Percentiles rank a stretch among this genome's conserved stretches.
Evolutionary conservation across 2,329 filamentous ascomycete genomes (phyloP).

Genomic region (Aspergillus tanneri): DNA sequence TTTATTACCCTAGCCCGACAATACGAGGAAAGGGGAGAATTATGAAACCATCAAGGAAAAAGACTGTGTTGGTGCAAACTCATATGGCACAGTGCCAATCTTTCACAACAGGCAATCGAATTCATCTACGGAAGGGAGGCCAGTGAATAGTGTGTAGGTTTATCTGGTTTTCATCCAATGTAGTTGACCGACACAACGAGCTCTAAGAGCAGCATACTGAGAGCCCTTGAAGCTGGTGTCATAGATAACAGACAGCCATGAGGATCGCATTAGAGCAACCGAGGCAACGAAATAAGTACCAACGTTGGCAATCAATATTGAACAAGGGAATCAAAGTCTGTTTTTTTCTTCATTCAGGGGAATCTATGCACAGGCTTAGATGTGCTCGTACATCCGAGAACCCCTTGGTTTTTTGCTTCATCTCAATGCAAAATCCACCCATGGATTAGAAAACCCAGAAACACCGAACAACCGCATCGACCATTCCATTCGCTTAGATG

Average conservation of each 20-base stretch:
- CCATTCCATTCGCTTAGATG: slow-evolving; percentile 66
- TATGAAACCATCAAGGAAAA: too few relatives aligned
- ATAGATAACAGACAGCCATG: too few relatives aligned
- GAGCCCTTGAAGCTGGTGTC: not conserved
- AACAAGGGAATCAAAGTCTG: slow-evolving; percentile 34
- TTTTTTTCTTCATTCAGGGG: slow-evolving; percentile 45
- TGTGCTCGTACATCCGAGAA: slow-evolving; percentile 41
- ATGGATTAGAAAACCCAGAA: slow-evolving; percentile 35
- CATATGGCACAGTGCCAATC: too few relatives aligned
- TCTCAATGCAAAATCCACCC: slow-evolving; percentile 41
- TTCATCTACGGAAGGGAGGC: not conserved
- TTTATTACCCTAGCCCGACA: too few relatives aligned
- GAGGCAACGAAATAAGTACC: not conserved
- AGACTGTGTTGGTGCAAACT: too few relatives aligned
- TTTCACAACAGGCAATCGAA: too few relatives aligned
- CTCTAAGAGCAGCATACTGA: not conserved
- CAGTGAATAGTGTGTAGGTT: not conserved
- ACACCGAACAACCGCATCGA: slow-evolving; percentile 42
- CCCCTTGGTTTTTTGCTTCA: slow-evolving; percentile 35
- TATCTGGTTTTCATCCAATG: not conserved
- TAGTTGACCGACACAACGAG: not conserved
- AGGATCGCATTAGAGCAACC: too few relatives aligned
- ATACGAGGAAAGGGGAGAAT: too few relatives aligned
- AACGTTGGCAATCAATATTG: not conserved
- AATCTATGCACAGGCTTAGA: slow-evolving; percentile 45